Evolutionary conservation across 2,329 filamentous ascomycete genomes (phyloP), one percentile per base, ranked within the genome.

Genomic region (Verticillium zaregamsianum): DNA sequence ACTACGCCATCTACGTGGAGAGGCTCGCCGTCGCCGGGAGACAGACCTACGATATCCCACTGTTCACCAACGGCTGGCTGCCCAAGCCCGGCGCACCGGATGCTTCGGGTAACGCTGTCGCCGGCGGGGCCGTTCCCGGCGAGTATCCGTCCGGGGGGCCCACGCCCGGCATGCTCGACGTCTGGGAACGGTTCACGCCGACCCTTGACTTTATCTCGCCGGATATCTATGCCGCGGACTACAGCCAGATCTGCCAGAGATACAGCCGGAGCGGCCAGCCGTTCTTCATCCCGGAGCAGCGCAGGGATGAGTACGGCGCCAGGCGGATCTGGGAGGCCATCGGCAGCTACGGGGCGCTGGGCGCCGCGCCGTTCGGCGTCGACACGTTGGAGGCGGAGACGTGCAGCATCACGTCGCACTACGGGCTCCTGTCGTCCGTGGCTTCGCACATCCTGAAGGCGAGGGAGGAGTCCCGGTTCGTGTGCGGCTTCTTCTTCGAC

Each of bases 201-300:
- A 68, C 70, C 3, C 72, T 83, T 2, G 78, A 81, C 64, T 77
- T 82, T 59, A 75, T 83, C 37, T 69, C 75, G 2, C 80, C 80
- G 4, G 80, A 83, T 61, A 63, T 82, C 37, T 82, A 82, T 55
- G 33, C 65, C 23, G 59, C 61, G 23, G 49, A 54, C 49, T 54
- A 54, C 49, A 25, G n/a, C 20, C 11, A 54, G n/a, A 54, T 23
- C 9, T 54, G 49, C 14, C 49, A 23, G 49, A 28, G 11, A 14
- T 54, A 54, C 49, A 33, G 32, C 32, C 32, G 9, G 32, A 33
- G 32, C 9, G 32, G 70, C 12, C 77, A 82, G 63, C 74, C 79
- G 0, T 71, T 84, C 0, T 82, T 83, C 64, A 82, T 84, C 39
- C 81, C 81, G 0, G 81, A 84, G 69, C 81, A 83, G 65, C 72